A percentile compares a stretch with the other conserved stretches of the same genome.
Evolutionary conservation across 192 early-diverging fungal genomes (phyloP).

Genomic region (Coemansia sp.): DNA sequence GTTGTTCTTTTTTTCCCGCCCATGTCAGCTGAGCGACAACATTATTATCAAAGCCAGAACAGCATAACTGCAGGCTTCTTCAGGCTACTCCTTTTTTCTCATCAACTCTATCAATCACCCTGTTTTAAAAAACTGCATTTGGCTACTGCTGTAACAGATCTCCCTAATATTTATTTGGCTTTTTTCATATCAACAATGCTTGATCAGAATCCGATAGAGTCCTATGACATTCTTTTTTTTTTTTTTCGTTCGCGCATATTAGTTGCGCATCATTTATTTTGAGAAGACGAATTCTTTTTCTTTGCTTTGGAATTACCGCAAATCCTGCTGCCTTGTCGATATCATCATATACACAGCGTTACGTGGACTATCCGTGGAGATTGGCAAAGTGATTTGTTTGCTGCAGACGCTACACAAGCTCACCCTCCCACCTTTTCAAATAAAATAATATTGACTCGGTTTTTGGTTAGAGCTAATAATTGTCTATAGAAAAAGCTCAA

Average conservation of each 20-base stretch:
- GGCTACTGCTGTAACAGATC: background rate
- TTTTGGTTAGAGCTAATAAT: background rate
- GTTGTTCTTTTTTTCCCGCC: background rate
- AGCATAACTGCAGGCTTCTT: background rate
- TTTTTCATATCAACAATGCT: background rate
- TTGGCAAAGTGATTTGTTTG: no score
- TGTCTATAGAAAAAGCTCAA: background rate
- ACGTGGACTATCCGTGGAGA: no score
- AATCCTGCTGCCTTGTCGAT: no score
- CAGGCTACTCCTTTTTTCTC: background rate
- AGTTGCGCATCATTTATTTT: background rate
- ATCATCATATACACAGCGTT: no score
- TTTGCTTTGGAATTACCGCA: no score
- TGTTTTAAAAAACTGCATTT: no score
- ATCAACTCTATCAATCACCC: background rate
- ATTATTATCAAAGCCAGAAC: no score
- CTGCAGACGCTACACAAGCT: no score
- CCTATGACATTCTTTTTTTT: background rate
- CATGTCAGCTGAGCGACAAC: no score
- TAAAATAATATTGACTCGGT: background rate
- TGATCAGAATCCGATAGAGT: no score
- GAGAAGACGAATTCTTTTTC: background rate
- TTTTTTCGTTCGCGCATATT: no score
- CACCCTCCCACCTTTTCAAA: no score
- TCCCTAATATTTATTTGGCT: background rate